A percentile compares a stretch with the other conserved stretches of the same genome.
Conservation (phyloP, 2,329 filamentous ascomycete species). For the Aureobasidium sp. region DNA sequence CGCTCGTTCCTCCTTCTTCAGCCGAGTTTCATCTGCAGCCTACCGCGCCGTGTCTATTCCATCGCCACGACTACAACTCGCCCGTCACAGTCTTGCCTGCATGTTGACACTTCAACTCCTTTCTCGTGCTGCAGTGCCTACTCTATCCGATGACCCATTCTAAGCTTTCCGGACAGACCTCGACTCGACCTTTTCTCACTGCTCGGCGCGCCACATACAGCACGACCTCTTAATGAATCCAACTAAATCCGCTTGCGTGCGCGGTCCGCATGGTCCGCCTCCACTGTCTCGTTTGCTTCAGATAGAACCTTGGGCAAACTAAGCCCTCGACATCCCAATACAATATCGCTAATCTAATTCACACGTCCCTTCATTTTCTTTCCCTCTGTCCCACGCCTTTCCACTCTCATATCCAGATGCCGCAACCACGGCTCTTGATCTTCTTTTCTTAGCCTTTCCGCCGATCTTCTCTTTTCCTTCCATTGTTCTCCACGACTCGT, state of each 20-base stretch:
- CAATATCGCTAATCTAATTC: slow-evolving; percentile 8
- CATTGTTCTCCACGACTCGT: not conserved
- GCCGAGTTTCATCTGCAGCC: slow-evolving; percentile 9
- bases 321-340: slow-evolving; percentile 1
- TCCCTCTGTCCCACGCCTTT: not conserved
- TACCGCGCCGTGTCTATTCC: not conserved
- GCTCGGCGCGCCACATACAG: slow-evolving; percentile 1
- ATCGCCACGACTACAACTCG: not conserved
- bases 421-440: not conserved
- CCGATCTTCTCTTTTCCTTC: not conserved
- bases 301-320: not conserved
- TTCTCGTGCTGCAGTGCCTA: not conserved
- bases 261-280: slow-evolving; percentile 10
- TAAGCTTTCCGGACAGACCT: not conserved
- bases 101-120: not conserved
- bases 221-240: not conserved
- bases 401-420: not conserved
- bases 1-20: not conserved
- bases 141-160: not conserved
- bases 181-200: slow-evolving; percentile 3
- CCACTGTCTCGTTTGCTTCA: slow-evolving; percentile 11
- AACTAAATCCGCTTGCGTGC: slow-evolving; percentile 2
- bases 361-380: slow-evolving; percentile 8
- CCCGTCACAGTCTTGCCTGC: not conserved
- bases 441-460: not conserved